These are phyloP conservation scores for Begonia loranthoides DNA, from an alignment of 306 rosid genomes.

Conservation along the genomic window DNA sequence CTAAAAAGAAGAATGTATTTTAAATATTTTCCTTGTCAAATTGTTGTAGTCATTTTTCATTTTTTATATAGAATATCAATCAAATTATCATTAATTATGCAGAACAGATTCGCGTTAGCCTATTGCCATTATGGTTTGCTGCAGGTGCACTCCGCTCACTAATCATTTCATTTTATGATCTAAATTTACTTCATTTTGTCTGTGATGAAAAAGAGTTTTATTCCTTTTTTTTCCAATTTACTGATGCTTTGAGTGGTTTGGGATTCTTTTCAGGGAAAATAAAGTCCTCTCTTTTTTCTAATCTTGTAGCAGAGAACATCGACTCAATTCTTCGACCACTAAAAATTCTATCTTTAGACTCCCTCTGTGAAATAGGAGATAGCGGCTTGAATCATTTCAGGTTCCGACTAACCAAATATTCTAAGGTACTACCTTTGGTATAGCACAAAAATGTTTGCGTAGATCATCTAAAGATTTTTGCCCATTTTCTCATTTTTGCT, in stretches of 20 bases:
- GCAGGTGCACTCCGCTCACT: slow-evolving; percentile 38
- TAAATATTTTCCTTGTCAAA: no score
- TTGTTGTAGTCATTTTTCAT: no score
- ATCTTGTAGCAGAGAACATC: slow-evolving; percentile 54
- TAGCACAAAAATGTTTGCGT: slow-evolving; percentile 1
- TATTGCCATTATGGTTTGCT: slow-evolving; percentile 76
- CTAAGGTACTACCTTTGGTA: slow-evolving; percentile 31
- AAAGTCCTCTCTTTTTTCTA: slow-evolving; percentile 37
- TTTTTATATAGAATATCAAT: background rate
- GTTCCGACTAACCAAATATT: slow-evolving; percentile 58
- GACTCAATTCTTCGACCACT: slow-evolving; percentile 43
- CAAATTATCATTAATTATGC: background rate
- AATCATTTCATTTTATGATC: slow-evolving; percentile 13
- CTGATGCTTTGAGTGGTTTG: slow-evolving; percentile 23
- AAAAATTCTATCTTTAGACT: slow-evolving; percentile 21
- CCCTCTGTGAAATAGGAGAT: slow-evolving; percentile 17
- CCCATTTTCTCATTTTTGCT: slow-evolving; percentile 1
- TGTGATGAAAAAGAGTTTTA: no score
- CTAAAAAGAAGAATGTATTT: no score
- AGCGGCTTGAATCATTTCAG: slow-evolving; percentile 32
- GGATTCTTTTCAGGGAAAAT: slow-evolving; percentile 44
- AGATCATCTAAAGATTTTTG: slow-evolving; percentile 13
- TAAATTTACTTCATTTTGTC: slow-evolving; percentile 4
- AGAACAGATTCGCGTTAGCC: slow-evolving; percentile 52
- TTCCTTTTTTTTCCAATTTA: slow-evolving; percentile 15